Percentiles rank a stretch among this genome's conserved stretches.
These are phyloP conservation scores for Sphaerobolus stellatus DNA, from an alignment of 1,284 basidiomycete species.

Conservation along the genomic window DNA sequence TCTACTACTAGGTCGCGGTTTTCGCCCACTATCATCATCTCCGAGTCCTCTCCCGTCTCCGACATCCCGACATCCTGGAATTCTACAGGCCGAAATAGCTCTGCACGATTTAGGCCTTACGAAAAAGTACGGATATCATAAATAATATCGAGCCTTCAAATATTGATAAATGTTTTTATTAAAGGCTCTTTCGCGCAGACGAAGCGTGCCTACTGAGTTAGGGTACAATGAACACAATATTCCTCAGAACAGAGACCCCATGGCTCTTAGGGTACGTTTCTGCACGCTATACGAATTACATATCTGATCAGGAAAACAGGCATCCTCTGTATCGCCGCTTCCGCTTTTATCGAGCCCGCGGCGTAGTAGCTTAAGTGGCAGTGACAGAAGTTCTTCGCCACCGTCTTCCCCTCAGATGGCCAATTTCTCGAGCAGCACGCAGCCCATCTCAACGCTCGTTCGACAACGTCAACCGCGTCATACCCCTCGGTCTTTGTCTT, in stretches of 20 bases:
- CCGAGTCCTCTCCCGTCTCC: neutral
- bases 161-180: too few relatives aligned
- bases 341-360: too few relatives aligned
- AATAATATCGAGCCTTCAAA: too few relatives aligned
- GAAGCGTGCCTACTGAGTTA: constrained; percentile 6
- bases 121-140: too few relatives aligned
- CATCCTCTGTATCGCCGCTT: constrained; percentile 3
- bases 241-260: too few relatives aligned
- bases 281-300: too few relatives aligned
- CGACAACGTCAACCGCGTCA: constrained; percentile 4
- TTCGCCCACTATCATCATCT: constrained; percentile 9
- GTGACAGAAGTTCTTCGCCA: too few relatives aligned
- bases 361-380: too few relatives aligned
- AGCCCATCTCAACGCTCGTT: constrained; percentile 8
- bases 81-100: constrained; percentile 1
- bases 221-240: neutral
- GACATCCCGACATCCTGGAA: neutral
- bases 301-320: too few relatives aligned
- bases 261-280: too few relatives aligned
- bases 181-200: constrained; percentile 1
- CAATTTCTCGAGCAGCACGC: neutral
- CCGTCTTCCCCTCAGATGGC: too few relatives aligned
- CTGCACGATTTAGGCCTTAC: constrained; percentile 6
- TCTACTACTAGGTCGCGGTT: neutral
- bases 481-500: neutral